Percentiles rank a stretch among this genome's conserved stretches.
phyloP scores from a whole-genome alignment of 108 stramenopile species.

The Nitzschia inconspicua region DNA sequence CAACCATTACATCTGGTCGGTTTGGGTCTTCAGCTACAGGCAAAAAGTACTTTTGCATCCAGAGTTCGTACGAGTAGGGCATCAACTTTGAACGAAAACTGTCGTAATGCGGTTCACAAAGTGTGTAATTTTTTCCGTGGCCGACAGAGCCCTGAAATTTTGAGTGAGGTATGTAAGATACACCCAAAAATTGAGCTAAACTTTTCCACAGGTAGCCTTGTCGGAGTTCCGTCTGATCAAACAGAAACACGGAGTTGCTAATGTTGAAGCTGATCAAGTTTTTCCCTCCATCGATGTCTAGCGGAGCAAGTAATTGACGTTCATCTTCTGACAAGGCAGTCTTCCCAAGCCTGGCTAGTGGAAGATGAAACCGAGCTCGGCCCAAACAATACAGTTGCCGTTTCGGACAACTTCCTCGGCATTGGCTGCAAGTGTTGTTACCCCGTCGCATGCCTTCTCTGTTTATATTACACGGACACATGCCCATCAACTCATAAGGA shows the following conservation, averaged over 20 bases:
- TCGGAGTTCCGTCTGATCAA: constrained; percentile 7
- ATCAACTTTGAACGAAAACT: constrained; percentile 30
- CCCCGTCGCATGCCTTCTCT: background rate
- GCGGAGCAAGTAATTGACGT: background rate
- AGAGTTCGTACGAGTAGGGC: constrained; percentile 24
- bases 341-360: constrained; percentile 4
- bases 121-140: constrained; percentile 18
- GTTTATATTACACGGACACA: background rate
- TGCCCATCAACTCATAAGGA: background rate
- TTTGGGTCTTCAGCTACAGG: background rate
- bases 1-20: constrained; percentile 3
- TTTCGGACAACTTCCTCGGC: background rate
- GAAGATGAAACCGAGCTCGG: constrained; percentile 1
- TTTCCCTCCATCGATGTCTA: background rate
- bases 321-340: constrained; percentile 1
- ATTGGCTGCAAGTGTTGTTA: background rate
- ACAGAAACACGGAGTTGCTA: constrained; percentile 8
- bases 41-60: constrained; percentile 35
- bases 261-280: background rate
- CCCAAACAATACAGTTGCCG: background rate
- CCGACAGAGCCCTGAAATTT: background rate
- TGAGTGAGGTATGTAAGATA: background rate
- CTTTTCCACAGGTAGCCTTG: background rate
- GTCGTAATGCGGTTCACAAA: constrained; percentile 31
- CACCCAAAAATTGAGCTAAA: constrained; percentile 1